phyloP scores from a whole-genome alignment of 1,284 basidiomycete species.

The Pseudozyma thailandica region DNA sequence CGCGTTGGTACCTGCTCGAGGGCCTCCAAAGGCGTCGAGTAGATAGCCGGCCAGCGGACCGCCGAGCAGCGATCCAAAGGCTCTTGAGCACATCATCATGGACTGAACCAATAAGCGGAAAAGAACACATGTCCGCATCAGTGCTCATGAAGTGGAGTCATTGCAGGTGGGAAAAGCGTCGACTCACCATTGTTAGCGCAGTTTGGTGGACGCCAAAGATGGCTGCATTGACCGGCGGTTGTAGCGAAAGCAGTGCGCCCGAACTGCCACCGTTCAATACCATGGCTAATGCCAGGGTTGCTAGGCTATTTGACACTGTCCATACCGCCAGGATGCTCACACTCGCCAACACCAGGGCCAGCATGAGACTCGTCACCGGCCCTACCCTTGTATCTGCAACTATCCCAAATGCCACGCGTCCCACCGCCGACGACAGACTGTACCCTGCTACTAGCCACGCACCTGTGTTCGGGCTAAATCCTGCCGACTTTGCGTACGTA shows the following conservation, averaged over 20 bases:
- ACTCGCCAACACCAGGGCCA: slow-evolving; percentile 39
- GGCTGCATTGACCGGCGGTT: slow-evolving; percentile 49
- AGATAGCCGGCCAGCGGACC: slow-evolving; percentile 49
- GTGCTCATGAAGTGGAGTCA: background rate
- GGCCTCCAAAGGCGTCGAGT: slow-evolving; percentile 48
- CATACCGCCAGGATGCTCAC: slow-evolving; percentile 47
- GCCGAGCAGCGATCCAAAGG: slow-evolving; percentile 46
- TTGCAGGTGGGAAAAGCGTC: background rate
- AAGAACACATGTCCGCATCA: background rate
- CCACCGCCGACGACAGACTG: slow-evolving; percentile 48
- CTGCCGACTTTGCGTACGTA: slow-evolving; percentile 64
- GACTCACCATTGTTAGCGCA: slow-evolving; percentile 43
- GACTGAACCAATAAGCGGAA: slow-evolving; percentile 13
- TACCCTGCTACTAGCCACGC: slow-evolving; percentile 60
- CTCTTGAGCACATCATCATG: slow-evolving; percentile 46
- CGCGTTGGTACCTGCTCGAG: slow-evolving; percentile 27
- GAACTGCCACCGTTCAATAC: slow-evolving; percentile 49
- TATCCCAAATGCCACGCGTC: slow-evolving; percentile 47
- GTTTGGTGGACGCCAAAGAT: slow-evolving; percentile 49
- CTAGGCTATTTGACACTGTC: slow-evolving; percentile 38
- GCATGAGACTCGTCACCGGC: slow-evolving; percentile 42
- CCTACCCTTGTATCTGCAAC: slow-evolving; percentile 48
- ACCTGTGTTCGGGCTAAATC: slow-evolving; percentile 51
- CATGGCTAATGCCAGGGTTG: slow-evolving; percentile 43
- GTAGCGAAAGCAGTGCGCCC: slow-evolving; percentile 47